Conservation (phyloP, 176 grass and related monocot species). For the Carex myosuroides region DNA sequence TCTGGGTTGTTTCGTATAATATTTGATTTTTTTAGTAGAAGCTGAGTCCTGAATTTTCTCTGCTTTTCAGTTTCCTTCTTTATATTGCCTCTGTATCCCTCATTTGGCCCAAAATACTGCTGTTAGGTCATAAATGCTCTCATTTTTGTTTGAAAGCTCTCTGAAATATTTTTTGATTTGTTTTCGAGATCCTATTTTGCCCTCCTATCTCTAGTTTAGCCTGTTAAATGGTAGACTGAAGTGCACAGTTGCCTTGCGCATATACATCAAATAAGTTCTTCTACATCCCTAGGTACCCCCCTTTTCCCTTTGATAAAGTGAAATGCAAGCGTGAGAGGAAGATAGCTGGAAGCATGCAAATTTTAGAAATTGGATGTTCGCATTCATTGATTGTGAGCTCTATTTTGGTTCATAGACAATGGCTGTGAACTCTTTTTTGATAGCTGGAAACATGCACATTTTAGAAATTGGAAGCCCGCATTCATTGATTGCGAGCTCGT, state of each 20-base stretch:
- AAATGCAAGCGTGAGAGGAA: background rate
- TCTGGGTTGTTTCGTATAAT: background rate
- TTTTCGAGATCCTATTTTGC: background rate
- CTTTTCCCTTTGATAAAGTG: background rate
- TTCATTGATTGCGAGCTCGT: background rate
- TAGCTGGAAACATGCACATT: background rate
- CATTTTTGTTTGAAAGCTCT: background rate
- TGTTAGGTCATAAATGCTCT: background rate
- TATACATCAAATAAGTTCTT: background rate
- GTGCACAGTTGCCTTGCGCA: background rate
- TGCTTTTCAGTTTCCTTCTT: background rate
- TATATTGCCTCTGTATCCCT: background rate
- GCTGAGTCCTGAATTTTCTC: background rate
- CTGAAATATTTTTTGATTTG: background rate
- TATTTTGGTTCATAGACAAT: background rate
- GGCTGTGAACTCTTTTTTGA: background rate
- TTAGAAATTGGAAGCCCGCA: background rate
- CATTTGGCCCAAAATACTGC: background rate
- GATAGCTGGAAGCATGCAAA: background rate
- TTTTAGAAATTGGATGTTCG: background rate
- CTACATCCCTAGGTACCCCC: background rate
- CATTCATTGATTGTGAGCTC: background rate
- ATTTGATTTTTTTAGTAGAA: background rate
- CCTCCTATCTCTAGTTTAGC: background rate
- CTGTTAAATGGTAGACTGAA: background rate